Evolutionary conservation across 495 filamentous ascomycete species (phyloP).

Genomic region (Aspergillus nanangensis): DNA sequence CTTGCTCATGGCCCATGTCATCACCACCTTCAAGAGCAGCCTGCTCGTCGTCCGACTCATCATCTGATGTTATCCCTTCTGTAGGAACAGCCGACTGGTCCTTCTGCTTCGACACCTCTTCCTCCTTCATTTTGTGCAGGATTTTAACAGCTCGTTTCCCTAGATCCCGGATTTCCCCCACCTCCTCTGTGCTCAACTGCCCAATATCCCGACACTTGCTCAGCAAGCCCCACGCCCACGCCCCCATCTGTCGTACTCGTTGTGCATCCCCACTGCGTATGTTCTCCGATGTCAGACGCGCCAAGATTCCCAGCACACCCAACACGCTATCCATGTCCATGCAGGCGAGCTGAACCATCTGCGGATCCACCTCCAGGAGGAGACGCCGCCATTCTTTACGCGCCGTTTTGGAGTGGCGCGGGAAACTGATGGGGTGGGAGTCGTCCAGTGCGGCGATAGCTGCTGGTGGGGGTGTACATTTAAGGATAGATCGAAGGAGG

Average conservation of each 20-base stretch:
- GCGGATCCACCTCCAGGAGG: conserved; percentile 52
- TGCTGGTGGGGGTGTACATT: conserved; percentile 45
- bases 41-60: conserved; percentile 11
- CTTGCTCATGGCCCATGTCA: conserved; percentile 9
- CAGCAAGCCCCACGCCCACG: conserved; percentile 49
- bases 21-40: conserved; percentile 6
- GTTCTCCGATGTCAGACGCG: conserved; percentile 37
- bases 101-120: conserved; percentile 20
- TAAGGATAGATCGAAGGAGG: conserved; percentile 53
- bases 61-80: conserved; percentile 25
- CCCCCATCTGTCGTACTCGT: conserved; percentile 44
- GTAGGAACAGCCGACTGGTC: conserved; percentile 12
- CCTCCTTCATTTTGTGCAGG: conserved; percentile 40
- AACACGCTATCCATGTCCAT: conserved; percentile 62
- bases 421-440: conserved; percentile 54
- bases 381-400: conserved; percentile 47
- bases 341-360: conserved; percentile 61
- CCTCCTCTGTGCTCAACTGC: conserved; percentile 43
- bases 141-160: conserved; percentile 45
- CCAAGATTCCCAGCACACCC: conserved; percentile 40
- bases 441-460: conserved; percentile 48
- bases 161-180: conserved; percentile 45
- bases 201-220: conserved; percentile 45
- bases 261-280: conserved; percentile 37
- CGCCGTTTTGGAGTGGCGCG: conserved; percentile 34